Conservation (phyloP, 768 basidiomycete genomes). For the Epithele typhae region DNA sequence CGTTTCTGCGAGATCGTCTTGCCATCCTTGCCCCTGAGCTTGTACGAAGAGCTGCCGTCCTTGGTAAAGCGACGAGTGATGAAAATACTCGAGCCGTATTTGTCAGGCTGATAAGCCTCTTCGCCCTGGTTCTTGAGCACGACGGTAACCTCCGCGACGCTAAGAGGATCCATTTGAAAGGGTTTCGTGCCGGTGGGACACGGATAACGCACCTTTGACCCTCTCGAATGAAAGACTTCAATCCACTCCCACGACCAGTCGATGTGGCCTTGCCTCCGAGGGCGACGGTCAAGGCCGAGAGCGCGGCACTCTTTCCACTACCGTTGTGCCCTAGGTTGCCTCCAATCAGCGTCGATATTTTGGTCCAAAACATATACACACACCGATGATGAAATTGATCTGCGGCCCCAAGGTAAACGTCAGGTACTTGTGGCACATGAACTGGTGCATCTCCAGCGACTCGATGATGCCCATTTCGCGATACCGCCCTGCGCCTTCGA, state of each 20-base stretch:
- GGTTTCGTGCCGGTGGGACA: too few species aligned
- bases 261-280: conserved; percentile 90
- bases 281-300: conserved; percentile 90
- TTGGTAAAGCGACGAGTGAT: conserved; percentile 79
- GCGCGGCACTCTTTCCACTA: conserved; percentile 94
- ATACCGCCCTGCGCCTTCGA: conserved; percentile 47
- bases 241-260: conserved; percentile 83
- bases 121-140: conserved; percentile 85
- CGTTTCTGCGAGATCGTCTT: conserved; percentile 69
- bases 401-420: conserved; percentile 86
- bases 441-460: conserved; percentile 81
- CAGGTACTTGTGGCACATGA: conserved; percentile 92
- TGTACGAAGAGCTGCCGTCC: conserved; percentile 76
- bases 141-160: conserved; percentile 73
- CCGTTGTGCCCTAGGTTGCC: conserved; percentile 91
- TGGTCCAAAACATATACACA: conserved; percentile 15
- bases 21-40: conserved; percentile 69
- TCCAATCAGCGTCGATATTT: too few species aligned
- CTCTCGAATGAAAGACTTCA: conserved; percentile 83
- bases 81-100: conserved; percentile 84
- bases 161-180: conserved; percentile 22
- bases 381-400: conserved; percentile 96
- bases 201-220: conserved; percentile 62
- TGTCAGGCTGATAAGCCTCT: conserved; percentile 79
- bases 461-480: conserved; percentile 87